Base-by-base conservation (phyloP, 129 eudicot species). In the Mikania micrantha region DNA sequence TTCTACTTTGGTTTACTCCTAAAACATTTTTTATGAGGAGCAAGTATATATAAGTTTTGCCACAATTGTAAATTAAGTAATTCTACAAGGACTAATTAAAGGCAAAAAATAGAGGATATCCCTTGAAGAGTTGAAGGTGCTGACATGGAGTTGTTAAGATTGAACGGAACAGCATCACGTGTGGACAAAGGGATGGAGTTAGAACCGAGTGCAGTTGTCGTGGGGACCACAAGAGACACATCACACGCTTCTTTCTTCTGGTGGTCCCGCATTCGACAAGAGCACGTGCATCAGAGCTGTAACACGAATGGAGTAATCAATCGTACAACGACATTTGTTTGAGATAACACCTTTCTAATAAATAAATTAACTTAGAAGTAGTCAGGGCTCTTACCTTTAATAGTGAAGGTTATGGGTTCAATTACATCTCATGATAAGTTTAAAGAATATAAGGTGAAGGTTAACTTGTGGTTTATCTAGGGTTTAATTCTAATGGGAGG, bases 201-300 rank as follows among this genome's bases (percentile, higher is more conserved):
- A 38, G 53, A 32, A 59, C 34, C 31, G 60, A 13, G 78, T 66
- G 73, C 66, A 21, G 73, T 75, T 76, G 65, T 60, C 74, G 70
- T 76, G 75, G 80, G 80, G 80, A 59, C 80, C 80, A 57, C 53
- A 20, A 73, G 24, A 66, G 67, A 24, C 49, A 75, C 74, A 59
- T 75, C 74, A 75, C 79, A 75, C 79, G 79, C 79, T 75, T 75
- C 69, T 67, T 58, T 24, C 74, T 75, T 75, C 35, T 56, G 15
- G 22, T 20, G 79, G 79, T 9, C 73, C 74, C 79, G 21, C 8
- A 1, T 32, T 20, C 75, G 80, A 75, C 80, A 75, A 68, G 4
- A 69, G 3, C 80, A 75, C 80, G 80, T 67, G 80, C 75, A 68
- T 48, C 27, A 40, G 45, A 67, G 80, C 70, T 68, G 74, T 60